Evolutionary conservation across 2,329 filamentous ascomycete genomes (phyloP).

Genomic region (Albophoma yamanashiensis): DNA sequence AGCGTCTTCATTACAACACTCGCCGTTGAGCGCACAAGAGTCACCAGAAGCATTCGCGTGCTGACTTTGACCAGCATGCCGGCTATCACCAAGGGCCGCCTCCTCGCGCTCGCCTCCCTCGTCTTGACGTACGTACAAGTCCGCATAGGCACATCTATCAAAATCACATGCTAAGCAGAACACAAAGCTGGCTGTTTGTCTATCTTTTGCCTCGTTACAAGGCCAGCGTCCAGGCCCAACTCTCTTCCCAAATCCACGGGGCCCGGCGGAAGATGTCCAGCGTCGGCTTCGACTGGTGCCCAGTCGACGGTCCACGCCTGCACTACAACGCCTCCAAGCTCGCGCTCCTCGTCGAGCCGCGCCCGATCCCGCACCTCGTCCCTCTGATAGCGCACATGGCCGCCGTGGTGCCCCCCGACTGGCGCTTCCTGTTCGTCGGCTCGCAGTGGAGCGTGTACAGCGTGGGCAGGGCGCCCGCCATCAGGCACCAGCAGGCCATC

Average conservation of each 20-base stretch:
- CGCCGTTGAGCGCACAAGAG: background rate
- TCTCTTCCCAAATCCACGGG: conserved; percentile 26
- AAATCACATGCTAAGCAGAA: background rate
- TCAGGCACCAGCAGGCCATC: conserved; percentile 35
- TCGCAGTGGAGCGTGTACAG: conserved; percentile 34
- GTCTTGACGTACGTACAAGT: conserved; percentile 23
- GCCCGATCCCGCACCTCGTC: conserved; percentile 34
- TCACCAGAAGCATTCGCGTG: background rate
- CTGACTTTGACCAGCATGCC: background rate
- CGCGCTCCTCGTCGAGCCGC: conserved; percentile 40
- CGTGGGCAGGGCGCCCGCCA: conserved; percentile 32
- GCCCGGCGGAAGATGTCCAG: conserved; percentile 27
- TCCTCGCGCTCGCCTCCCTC: conserved; percentile 23
- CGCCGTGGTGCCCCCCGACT: conserved; percentile 40
- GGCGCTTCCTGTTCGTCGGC: conserved; percentile 43
- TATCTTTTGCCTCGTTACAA: conserved; percentile 31
- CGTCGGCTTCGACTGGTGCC: conserved; percentile 29
- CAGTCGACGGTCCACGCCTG: conserved; percentile 17
- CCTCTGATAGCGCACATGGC: conserved; percentile 42
- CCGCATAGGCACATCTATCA: no score
- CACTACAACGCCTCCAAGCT: conserved; percentile 38
- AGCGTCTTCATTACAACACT: background rate
- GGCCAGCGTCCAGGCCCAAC: conserved; percentile 26
- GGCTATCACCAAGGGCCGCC: conserved; percentile 20
- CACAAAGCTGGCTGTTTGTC: conserved; percentile 36